Conservation (phyloP, 2,329 filamentous ascomycete genomes). For the Fusarium nisikadoi region DNA sequence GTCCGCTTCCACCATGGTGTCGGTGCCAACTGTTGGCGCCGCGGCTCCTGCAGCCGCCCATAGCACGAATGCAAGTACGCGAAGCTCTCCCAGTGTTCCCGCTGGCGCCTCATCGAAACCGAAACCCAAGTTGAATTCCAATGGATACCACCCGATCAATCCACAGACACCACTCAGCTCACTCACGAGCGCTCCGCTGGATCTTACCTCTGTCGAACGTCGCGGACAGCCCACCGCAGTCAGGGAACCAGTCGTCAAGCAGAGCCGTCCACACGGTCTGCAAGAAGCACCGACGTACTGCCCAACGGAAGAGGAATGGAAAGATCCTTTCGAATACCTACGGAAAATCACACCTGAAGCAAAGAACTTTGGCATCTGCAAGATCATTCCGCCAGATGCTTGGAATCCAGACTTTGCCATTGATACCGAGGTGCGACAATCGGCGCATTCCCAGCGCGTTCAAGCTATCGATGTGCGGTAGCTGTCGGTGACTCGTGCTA, state of each 20-base stretch:
- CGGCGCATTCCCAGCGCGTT: constrained; percentile 17
- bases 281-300: constrained; percentile 90
- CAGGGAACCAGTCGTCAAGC: constrained; percentile 80
- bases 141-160: constrained; percentile 64
- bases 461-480: constrained; percentile 1
- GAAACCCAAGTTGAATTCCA: constrained; percentile 65
- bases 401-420: constrained; percentile 98
- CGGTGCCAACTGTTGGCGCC: constrained; percentile 53
- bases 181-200: constrained; percentile 72
- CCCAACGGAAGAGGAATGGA: constrained; percentile 93
- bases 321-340: constrained; percentile 93
- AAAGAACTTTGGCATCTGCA: constrained; percentile 89
- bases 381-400: constrained; percentile 90
- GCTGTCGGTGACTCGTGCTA: constrained; percentile 7
- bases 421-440: constrained; percentile 81
- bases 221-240: constrained; percentile 82
- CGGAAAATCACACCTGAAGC: constrained; percentile 90
- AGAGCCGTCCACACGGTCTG: constrained; percentile 83
- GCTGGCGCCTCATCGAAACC: constrained; percentile 54
- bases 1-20: constrained; percentile 50
- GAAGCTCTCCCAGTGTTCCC: constrained; percentile 62
- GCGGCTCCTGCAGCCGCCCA: constrained; percentile 50
- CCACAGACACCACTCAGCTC: constrained; percentile 64
- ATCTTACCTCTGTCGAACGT: constrained; percentile 90
- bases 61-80: constrained; percentile 61